Base-by-base conservation (phyloP, 2,329 filamentous ascomycete genomes). In the Penicillium brasilianum region DNA sequence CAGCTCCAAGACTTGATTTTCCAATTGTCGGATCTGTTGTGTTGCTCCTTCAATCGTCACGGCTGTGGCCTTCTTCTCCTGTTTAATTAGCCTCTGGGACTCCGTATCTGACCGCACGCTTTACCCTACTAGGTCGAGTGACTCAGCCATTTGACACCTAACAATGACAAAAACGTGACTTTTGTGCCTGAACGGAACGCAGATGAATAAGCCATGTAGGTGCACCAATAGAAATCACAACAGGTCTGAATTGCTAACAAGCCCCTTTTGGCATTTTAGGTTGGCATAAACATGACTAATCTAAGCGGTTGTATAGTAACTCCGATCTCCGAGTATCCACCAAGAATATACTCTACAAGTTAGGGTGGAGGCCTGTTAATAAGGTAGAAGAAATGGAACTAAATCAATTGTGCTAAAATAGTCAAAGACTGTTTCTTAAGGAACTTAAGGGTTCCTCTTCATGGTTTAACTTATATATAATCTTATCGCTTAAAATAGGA, bases 281-380 rank as follows among this genome's bases (percentile, higher is more conserved):
- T n/a, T n/a, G n/a, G n/a, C n/a, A n/a, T n/a, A n/a, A n/a, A n/a
- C n/a, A n/a, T n/a, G n/a, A n/a, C n/a, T n/a, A n/a, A n/a, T n/a
- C n/a, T n/a, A n/a, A n/a, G n/a, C n/a, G n/a, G n/a, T n/a, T n/a
- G n/a, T n/a, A n/a, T n/a, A n/a, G n/a, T n/a, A n/a, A n/a, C n/a
- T n/a, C n/a, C n/a, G n/a, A n/a, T n/a, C n/a, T n/a, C n/a, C n/a
- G n/a, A n/a, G n/a, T n/a, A n/a, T n/a, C n/a, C n/a, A n/a, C n/a
- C n/a, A 43, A 43, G 39, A 43, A 43, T 43, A 43, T 43, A 43
- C 39, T 43, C 39, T 20, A 43, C 39, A 10, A 43, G 39, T 43
- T n/a, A 43, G 39, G 39, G 39, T 43, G 10, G 39, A 10, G n/a
- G 39, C 39, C 39, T 41, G 18, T 20, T n/a, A 43, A 43, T 43